A percentile compares a stretch with the other conserved stretches of the same genome.
These are phyloP conservation scores for Paxillus ammoniavirescens DNA, from an alignment of 768 basidiomycete genomes.

Conservation along the genomic window DNA sequence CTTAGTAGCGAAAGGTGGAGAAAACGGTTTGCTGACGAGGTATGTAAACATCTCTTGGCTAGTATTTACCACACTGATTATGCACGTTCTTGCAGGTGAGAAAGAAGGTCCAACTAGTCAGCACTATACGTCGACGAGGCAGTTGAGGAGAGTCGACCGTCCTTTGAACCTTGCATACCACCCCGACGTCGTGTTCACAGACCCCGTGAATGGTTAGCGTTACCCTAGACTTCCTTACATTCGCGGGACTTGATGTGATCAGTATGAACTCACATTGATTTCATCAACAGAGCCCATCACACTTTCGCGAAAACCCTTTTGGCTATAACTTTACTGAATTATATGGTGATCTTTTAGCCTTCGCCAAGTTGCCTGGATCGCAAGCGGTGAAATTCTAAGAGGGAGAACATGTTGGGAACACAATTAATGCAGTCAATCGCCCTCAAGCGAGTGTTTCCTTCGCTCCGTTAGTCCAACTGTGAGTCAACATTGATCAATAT, in stretches of 20 bases:
- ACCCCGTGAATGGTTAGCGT: conserved; percentile 3
- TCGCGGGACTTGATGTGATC: conserved; percentile 3
- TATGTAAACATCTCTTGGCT: conserved; percentile 30
- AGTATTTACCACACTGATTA: conserved; percentile 10
- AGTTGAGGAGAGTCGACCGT: conserved; percentile 37
- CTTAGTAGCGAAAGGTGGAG: conserved; percentile 77
- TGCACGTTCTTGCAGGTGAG: conserved; percentile 57
- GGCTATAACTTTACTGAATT: conserved; percentile 5
- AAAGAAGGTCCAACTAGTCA: conserved; percentile 78
- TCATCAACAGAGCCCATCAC: conserved; percentile 6
- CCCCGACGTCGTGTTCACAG: not conserved
- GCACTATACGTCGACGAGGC: conserved; percentile 74
- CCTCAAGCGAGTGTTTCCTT: not conserved
- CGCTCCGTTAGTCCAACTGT: conserved; percentile 9
- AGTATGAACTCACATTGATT: conserved; percentile 7
- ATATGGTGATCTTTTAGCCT: conserved; percentile 9
- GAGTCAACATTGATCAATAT: conserved; percentile 16
- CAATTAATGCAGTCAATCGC: not conserved
- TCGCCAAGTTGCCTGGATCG: conserved; percentile 3
- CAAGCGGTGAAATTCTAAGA: conserved; percentile 1
- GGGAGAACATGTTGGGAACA: not conserved
- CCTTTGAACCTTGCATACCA: conserved; percentile 4
- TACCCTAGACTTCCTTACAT: conserved; percentile 2
- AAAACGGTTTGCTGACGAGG: conserved; percentile 77
- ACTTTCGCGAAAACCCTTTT: conserved; percentile 6